Percentiles rank a stretch among this genome's conserved stretches.
Evolutionary conservation across 2,329 filamentous ascomycete genomes (phyloP).

Genomic region (Elsinoe batatas): DNA sequence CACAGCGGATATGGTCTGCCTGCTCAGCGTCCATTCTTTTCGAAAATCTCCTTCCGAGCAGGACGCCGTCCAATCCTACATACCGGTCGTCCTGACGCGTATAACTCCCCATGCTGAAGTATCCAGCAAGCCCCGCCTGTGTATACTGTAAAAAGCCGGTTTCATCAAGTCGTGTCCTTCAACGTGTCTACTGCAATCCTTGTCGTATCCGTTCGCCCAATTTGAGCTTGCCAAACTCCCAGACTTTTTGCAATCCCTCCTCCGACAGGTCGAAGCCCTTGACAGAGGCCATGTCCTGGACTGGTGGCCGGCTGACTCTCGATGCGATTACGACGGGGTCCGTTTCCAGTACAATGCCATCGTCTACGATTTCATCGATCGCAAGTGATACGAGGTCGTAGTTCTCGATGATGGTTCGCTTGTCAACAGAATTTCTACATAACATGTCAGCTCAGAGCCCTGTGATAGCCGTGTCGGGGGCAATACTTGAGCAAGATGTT

Average conservation of each 20-base stretch:
- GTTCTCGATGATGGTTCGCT: slow-evolving; percentile 96
- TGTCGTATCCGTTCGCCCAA: slow-evolving; percentile 84
- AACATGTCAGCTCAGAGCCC: slow-evolving; percentile 15
- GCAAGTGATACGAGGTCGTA: slow-evolving; percentile 92
- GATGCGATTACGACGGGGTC: slow-evolving; percentile 91
- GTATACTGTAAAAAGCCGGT: slow-evolving; percentile 1
- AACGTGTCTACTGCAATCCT: slow-evolving; percentile 45
- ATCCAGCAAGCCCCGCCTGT: background rate
- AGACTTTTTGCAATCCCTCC: slow-evolving; percentile 87
- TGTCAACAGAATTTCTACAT: slow-evolving; percentile 82
- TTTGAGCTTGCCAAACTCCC: slow-evolving; percentile 87
- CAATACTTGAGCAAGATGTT: slow-evolving; percentile 88
- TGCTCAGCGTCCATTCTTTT: no score
- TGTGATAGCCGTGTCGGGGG: background rate
- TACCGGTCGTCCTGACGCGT: no score
- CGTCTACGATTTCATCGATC: slow-evolving; percentile 90
- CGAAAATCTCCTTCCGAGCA: no score
- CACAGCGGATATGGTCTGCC: no score
- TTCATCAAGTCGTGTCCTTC: slow-evolving; percentile 14
- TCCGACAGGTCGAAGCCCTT: slow-evolving; percentile 93
- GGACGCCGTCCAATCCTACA: no score
- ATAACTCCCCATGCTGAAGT: no score
- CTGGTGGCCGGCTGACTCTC: slow-evolving; percentile 82
- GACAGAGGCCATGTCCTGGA: slow-evolving; percentile 76
- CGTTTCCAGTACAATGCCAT: slow-evolving; percentile 94